Evolutionary conservation across 192 early-diverging fungal genomes (phyloP).

Genomic region (Entomortierella parvispora): DNA sequence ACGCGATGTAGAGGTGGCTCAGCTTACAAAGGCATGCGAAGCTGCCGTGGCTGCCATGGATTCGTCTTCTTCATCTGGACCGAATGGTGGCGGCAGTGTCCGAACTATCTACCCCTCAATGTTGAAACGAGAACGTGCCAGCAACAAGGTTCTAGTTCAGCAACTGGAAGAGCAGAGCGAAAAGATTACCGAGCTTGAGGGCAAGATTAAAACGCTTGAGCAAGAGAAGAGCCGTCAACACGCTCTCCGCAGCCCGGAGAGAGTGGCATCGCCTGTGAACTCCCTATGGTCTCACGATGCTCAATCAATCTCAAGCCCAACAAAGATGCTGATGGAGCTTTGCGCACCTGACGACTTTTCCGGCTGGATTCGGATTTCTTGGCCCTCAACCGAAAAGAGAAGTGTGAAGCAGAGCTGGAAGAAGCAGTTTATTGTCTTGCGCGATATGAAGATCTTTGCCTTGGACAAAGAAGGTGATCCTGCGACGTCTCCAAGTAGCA

Average conservation of each 20-base stretch:
- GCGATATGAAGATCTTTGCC: constrained; percentile 42
- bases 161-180: constrained; percentile 51
- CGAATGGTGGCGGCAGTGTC: constrained; percentile 31
- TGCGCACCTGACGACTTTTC: constrained; percentile 31
- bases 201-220: constrained; percentile 34
- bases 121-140: constrained; percentile 46
- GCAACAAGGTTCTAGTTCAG: constrained; percentile 46
- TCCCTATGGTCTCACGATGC: constrained; percentile 19
- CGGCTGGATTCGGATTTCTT: constrained; percentile 45
- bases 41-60: constrained; percentile 41
- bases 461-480: constrained; percentile 47
- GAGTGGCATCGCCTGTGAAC: constrained; percentile 33
- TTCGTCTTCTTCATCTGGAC: constrained; percentile 2
- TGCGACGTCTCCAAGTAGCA: constrained; percentile 11
- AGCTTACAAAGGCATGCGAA: constrained; percentile 43
- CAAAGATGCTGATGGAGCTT: constrained; percentile 46
- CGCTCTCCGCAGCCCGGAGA: constrained; percentile 29
- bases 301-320: constrained; percentile 15
- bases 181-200: constrained; percentile 47
- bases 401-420: constrained; percentile 43
- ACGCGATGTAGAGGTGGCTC: constrained; percentile 23
- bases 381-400: constrained; percentile 39
- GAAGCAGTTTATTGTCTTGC: constrained; percentile 40
- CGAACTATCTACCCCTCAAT: constrained; percentile 46
- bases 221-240: constrained; percentile 37